These are phyloP conservation scores for Quambalaria eucalypti DNA, from an alignment of 1,284 basidiomycete genomes.

Conservation along the genomic window DNA sequence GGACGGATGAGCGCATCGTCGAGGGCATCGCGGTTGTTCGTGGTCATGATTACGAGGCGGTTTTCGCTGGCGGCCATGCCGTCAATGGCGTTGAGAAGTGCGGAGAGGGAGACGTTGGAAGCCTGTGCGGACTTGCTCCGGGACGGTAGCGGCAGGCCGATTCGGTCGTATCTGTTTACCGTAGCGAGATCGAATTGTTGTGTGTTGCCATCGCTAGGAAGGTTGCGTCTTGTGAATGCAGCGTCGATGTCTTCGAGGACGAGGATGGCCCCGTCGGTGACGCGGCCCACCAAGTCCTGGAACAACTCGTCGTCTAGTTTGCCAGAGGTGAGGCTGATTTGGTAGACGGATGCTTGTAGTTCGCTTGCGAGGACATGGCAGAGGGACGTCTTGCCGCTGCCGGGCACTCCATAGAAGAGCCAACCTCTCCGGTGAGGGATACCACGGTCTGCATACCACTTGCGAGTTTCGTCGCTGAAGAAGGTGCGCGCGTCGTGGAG, in stretches of 20 bases:
- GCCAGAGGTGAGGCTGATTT: conserved; percentile 62
- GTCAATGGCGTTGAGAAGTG: conserved; percentile 12
- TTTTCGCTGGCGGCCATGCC: conserved; percentile 8
- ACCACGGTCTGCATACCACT: conserved; percentile 12
- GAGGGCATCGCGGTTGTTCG: conserved; percentile 7
- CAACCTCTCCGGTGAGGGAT: conserved; percentile 12
- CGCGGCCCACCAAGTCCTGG: conserved; percentile 56
- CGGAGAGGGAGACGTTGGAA: conserved; percentile 1
- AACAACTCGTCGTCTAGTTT: conserved; percentile 62
- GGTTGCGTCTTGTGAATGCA: not conserved
- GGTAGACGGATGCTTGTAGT: conserved; percentile 64
- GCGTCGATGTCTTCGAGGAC: conserved; percentile 61
- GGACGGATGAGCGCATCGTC: conserved; percentile 11
- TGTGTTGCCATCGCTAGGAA: not conserved
- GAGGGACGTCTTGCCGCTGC: conserved; percentile 67
- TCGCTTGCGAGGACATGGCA: conserved; percentile 68
- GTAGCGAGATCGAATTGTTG: not conserved
- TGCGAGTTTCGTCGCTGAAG: not conserved
- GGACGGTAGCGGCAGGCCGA: not conserved
- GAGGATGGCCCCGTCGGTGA: conserved; percentile 63
- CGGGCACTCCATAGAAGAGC: conserved; percentile 55
- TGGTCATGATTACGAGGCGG: conserved; percentile 8
- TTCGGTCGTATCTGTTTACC: no score
- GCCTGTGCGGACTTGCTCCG: not conserved
- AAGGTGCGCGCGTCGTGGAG: conserved; percentile 8